Conservation (phyloP, 2,329 filamentous ascomycete genomes). For the Stagonosporopsis vannaccii region DNA sequence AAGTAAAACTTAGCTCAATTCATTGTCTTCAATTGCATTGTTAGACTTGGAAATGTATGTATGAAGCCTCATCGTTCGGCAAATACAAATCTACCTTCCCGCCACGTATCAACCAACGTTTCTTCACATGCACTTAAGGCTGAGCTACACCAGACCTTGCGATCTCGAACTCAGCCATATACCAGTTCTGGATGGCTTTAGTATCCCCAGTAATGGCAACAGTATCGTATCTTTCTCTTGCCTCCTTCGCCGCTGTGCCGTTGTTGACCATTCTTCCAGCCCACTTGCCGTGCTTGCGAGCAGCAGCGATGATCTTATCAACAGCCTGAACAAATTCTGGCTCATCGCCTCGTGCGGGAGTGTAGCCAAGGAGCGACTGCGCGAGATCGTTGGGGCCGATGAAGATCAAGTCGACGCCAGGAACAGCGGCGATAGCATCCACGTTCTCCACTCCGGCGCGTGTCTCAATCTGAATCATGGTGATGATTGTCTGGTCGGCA, state of each 20-base stretch:
- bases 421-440: conserved; percentile 67
- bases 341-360: conserved; percentile 61
- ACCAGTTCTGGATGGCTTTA: conserved; percentile 61
- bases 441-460: conserved; percentile 66
- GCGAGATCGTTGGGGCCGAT: conserved; percentile 72
- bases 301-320: conserved; percentile 57
- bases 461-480: conserved; percentile 74
- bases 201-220: conserved; percentile 57
- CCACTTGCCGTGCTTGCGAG: conserved; percentile 70
- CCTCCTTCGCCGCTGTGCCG: conserved; percentile 49
- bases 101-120: no score
- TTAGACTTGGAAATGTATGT: no score
- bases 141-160: conserved; percentile 18
- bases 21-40: no score
- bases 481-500: conserved; percentile 65
- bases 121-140: background rate
- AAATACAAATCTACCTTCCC: no score
- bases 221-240: conserved; percentile 51
- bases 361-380: conserved; percentile 62
- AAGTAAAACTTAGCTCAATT: no score
- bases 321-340: conserved; percentile 68
- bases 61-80: background rate
- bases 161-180: conserved; percentile 41
- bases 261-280: conserved; percentile 62
- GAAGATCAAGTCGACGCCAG: conserved; percentile 69